Evolutionary conservation across 2,329 filamentous ascomycete genomes (phyloP).

Genomic region (Aureobasidium zeae): DNA sequence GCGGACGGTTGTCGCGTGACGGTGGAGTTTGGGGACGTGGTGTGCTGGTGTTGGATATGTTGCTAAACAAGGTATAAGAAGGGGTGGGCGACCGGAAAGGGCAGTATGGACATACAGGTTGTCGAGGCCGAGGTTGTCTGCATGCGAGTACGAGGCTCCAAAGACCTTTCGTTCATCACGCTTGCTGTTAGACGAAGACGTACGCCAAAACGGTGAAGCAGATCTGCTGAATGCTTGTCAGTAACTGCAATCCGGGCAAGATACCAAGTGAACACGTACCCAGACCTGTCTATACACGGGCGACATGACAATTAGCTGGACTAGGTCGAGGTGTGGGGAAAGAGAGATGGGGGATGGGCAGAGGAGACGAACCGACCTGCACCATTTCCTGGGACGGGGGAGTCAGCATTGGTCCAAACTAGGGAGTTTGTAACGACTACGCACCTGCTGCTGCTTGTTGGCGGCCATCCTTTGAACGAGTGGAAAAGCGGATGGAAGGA

Average conservation of each 20-base stretch:
- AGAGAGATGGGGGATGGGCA: slow-evolving; percentile 11
- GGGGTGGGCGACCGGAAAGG: background rate
- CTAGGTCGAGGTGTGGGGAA: slow-evolving; percentile 10
- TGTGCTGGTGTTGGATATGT: slow-evolving; percentile 29
- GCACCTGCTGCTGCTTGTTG: slow-evolving; percentile 35
- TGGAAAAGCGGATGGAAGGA: too few species aligned
- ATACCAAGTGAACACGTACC: slow-evolving; percentile 22
- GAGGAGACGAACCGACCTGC: slow-evolving; percentile 78
- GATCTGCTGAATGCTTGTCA: slow-evolving; percentile 46
- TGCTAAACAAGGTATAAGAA: background rate
- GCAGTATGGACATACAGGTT: slow-evolving; percentile 50
- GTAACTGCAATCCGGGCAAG: background rate
- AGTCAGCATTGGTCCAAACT: slow-evolving; percentile 21
- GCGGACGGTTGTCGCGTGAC: slow-evolving; percentile 47
- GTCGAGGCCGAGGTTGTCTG: slow-evolving; percentile 84
- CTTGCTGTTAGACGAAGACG: slow-evolving; percentile 43
- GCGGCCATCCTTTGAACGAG: slow-evolving; percentile 35
- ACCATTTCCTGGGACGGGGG: slow-evolving; percentile 81
- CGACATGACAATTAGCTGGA: slow-evolving; percentile 14
- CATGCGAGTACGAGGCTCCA: slow-evolving; percentile 91
- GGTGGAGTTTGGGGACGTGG: slow-evolving; percentile 69
- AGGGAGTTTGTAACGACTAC: background rate
- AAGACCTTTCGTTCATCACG: slow-evolving; percentile 66
- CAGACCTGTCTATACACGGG: slow-evolving; percentile 27
- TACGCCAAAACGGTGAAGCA: slow-evolving; percentile 80